Conservation (phyloP, 177 flowering plant genomes). For the Vitis hybrid region DNA sequence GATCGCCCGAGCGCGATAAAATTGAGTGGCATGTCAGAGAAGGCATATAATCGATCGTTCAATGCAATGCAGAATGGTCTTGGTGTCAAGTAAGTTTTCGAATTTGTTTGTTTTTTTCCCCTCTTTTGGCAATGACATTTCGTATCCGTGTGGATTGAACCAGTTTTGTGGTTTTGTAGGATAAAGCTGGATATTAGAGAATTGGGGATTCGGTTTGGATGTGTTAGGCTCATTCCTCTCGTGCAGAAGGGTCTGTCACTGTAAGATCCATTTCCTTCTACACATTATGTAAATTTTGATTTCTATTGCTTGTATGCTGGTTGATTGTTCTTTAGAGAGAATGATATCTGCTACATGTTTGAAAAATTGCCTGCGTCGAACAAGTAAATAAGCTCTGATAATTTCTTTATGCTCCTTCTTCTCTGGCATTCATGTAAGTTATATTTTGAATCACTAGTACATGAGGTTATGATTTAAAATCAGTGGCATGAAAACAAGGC, state of each 20-base stretch:
- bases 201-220: slow-evolving; percentile 90
- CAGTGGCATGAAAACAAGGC: too few species aligned
- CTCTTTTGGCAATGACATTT: neutral
- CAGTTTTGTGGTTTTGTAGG: slow-evolving; percentile 37
- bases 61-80: slow-evolving; percentile 80
- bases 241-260: slow-evolving; percentile 65
- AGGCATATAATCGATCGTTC: slow-evolving; percentile 82
- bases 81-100: slow-evolving; percentile 69
- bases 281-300: neutral
- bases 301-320: neutral
- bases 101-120: neutral
- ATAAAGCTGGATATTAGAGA: slow-evolving; percentile 80
- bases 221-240: slow-evolving; percentile 80
- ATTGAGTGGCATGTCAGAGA: slow-evolving; percentile 95
- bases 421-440: too few species aligned
- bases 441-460: too few species aligned
- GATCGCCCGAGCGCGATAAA: slow-evolving; percentile 68
- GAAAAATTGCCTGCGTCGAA: slow-evolving; percentile 20
- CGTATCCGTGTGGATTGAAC: neutral
- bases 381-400: too few species aligned
- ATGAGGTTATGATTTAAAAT: too few species aligned
- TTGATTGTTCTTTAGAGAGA: too few species aligned
- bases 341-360: slow-evolving; percentile 14
- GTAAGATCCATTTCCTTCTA: slow-evolving; percentile 48
- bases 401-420: too few species aligned